A percentile compares a stretch with the other conserved stretches of the same genome.
phyloP scores from a whole-genome alignment of 352 stramenopile genomes.

The Saprolegnia parasitica region DNA sequence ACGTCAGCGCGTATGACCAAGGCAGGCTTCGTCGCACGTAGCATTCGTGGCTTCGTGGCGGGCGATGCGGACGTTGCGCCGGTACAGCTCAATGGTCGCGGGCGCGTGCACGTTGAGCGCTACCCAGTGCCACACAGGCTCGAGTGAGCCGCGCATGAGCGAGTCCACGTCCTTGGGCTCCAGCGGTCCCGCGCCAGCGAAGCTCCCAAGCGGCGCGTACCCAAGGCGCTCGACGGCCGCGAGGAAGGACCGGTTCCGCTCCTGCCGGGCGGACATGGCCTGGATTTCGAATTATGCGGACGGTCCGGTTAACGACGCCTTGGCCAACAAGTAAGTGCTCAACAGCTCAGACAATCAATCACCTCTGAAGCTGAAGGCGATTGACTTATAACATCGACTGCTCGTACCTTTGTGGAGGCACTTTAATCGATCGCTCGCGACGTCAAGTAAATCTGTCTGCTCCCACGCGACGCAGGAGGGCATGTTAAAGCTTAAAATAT shows the following conservation, averaged over 20 bases:
- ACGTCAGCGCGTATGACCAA: background rate
- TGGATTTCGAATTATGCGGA: background rate
- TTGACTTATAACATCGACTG: no score
- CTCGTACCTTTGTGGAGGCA: no score
- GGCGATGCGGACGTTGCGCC: slow-evolving; percentile 13
- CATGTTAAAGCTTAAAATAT: no score
- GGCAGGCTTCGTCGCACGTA: background rate
- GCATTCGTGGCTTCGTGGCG: background rate
- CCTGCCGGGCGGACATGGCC: background rate
- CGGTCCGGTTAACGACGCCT: background rate
- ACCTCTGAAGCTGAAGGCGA: no score
- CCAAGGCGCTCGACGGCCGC: slow-evolving; percentile 19
- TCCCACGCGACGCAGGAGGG: no score
- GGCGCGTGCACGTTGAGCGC: slow-evolving; percentile 9
- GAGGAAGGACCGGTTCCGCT: slow-evolving; percentile 17
- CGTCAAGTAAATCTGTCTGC: no score
- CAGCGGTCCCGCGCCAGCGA: slow-evolving; percentile 2
- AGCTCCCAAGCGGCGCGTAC: slow-evolving; percentile 2
- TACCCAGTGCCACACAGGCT: slow-evolving; percentile 16
- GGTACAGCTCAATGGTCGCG: slow-evolving; percentile 5
- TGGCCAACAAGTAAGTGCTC: no score
- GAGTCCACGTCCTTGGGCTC: slow-evolving; percentile 12
- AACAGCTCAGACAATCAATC: no score
- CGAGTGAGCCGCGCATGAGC: slow-evolving; percentile 24
- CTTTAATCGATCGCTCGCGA: no score